Conservation (phyloP, 768 basidiomycete genomes). For the Calocera viscosa region DNA sequence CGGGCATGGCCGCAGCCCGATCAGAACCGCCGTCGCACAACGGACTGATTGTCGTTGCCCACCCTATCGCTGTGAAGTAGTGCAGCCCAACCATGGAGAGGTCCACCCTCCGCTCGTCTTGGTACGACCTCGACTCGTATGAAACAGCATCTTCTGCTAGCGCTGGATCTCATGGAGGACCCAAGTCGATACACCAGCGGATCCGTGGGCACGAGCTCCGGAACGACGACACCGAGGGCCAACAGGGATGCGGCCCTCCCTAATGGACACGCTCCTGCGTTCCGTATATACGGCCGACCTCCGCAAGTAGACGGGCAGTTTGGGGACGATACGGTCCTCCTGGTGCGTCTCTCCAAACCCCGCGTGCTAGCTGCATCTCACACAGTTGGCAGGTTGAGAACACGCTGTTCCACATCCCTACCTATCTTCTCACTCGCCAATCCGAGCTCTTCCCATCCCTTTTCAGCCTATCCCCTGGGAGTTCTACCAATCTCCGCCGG, state of each 20-base stretch:
- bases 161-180: neutral
- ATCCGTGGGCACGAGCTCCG: neutral
- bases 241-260: neutral
- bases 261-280: neutral
- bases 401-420: neutral
- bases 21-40: neutral
- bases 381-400: neutral
- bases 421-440: neutral
- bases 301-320: neutral
- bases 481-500: neutral
- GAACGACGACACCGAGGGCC: neutral
- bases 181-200: neutral
- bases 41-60: neutral
- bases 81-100: neutral
- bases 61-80: no score
- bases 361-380: neutral
- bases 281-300: neutral
- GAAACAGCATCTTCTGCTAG: neutral
- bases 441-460: neutral
- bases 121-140: neutral
- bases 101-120: neutral
- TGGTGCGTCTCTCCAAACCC: neutral
- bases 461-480: neutral
- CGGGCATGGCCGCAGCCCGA: neutral
- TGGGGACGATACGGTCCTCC: neutral